These are phyloP conservation scores for Pythium sukuiense DNA, from an alignment of 352 stramenopile species.

Conservation along the genomic window DNA sequence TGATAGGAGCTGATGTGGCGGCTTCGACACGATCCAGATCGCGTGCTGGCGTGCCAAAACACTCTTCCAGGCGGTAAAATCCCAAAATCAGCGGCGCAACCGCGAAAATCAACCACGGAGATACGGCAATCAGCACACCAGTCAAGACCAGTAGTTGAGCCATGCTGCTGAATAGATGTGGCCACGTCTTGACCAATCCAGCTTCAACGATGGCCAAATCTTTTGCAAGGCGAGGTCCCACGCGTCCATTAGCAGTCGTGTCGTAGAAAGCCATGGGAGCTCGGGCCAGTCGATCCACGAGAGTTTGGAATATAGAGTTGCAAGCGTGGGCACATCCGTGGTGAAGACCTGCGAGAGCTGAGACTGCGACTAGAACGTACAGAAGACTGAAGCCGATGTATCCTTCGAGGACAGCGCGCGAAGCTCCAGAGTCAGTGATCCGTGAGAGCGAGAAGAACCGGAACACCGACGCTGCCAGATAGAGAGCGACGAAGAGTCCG, in stretches of 20 bases:
- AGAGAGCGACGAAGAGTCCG: constrained; percentile 34
- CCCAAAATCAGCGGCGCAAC: constrained; percentile 61
- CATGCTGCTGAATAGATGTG: constrained; percentile 22
- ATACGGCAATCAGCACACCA: constrained; percentile 7
- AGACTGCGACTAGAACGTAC: constrained; percentile 25
- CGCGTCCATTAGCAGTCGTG: constrained; percentile 65
- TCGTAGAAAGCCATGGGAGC: constrained; percentile 80
- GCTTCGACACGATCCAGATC: constrained; percentile 95
- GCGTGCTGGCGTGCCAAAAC: constrained; percentile 87
- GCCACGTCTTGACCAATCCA: constrained; percentile 49
- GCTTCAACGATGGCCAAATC: constrained; percentile 69
- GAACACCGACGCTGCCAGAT: constrained; percentile 1
- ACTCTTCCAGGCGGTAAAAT: constrained; percentile 75
- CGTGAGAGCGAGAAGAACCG: not conserved
- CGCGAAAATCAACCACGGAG: constrained; percentile 49
- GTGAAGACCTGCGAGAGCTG: constrained; percentile 32
- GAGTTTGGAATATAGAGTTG: constrained; percentile 43
- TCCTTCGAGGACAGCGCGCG: constrained; percentile 53
- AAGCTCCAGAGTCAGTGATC: not conserved
- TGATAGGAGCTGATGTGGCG: constrained; percentile 89
- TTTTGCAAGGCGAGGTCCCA: constrained; percentile 70
- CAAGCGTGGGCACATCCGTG: constrained; percentile 52
- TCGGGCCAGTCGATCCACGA: constrained; percentile 60
- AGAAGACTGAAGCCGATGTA: constrained; percentile 68
- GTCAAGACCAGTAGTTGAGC: constrained; percentile 38